These are phyloP conservation scores for Rostrohypoxylon terebratum DNA, from an alignment of 495 filamentous ascomycete species.

Conservation along the genomic window DNA sequence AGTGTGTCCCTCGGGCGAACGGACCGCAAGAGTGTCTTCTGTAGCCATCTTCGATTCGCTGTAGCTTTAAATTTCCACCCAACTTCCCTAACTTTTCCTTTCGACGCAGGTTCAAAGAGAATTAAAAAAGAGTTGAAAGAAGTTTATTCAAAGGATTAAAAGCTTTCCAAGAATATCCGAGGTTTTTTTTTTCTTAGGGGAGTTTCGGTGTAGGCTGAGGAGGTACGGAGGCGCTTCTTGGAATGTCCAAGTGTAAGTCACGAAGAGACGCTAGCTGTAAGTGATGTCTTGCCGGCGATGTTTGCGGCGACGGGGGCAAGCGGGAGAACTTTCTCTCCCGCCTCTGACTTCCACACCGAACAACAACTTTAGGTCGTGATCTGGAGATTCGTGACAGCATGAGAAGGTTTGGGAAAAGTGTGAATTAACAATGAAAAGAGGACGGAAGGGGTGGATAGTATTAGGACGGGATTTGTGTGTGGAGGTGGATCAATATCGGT, in stretches of 20 bases:
- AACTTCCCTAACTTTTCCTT: conserved; percentile 1
- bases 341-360: conserved; percentile 40
- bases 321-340: conserved; percentile 35
- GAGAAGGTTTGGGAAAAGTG: conserved; percentile 37
- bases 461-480: conserved; percentile 37
- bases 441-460: conserved; percentile 22
- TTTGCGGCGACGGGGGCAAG: conserved; percentile 36
- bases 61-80: background rate
- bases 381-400: conserved; percentile 38
- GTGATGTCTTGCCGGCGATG: conserved; percentile 28
- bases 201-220: conserved; percentile 25
- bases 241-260: conserved; percentile 38
- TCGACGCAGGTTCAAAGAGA: background rate
- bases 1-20: conserved; percentile 41
- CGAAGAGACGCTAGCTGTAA: conserved; percentile 31
- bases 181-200: conserved; percentile 11
- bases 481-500: conserved; percentile 43
- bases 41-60: conserved; percentile 39
- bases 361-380: conserved; percentile 37
- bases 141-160: background rate
- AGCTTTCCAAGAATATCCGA: conserved; percentile 13
- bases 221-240: conserved; percentile 9
- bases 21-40: conserved; percentile 39
- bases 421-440: conserved; percentile 36
- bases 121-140: conserved; percentile 6